Evolutionary conservation across 2,329 filamentous ascomycete genomes (phyloP).

Genomic region (Domatiomyces globalis): DNA sequence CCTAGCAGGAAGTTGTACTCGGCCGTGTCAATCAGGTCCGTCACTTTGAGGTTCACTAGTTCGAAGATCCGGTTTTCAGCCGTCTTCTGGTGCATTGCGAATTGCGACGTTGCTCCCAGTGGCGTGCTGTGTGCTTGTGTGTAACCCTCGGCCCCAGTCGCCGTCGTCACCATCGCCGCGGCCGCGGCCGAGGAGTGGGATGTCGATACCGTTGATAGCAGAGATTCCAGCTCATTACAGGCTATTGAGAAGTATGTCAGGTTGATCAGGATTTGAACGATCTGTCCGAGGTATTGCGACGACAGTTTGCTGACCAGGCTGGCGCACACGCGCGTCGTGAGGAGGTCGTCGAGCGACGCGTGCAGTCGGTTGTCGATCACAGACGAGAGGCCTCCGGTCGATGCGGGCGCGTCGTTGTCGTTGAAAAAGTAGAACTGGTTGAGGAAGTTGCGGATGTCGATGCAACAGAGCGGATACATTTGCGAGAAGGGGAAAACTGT

Average conservation of each 20-base stretch:
- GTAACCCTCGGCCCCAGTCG: no score
- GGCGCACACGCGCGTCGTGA: conserved; percentile 82
- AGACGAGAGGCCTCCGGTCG: conserved; percentile 24
- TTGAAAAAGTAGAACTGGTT: conserved; percentile 98
- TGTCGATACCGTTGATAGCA: conserved; percentile 72
- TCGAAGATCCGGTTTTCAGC: conserved; percentile 98
- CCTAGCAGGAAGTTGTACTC: conserved; percentile 80
- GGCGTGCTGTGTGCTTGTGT: conserved; percentile 43
- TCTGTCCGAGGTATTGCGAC: conserved; percentile 91
- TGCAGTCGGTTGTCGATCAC: conserved; percentile 84
- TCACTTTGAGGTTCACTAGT: conserved; percentile 95
- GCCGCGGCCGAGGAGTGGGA: conserved; percentile 49
- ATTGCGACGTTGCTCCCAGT: conserved; percentile 59
- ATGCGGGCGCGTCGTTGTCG: conserved; percentile 80
- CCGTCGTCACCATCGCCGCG: no score
- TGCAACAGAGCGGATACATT: conserved; percentile 97
- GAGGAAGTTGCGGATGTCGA: conserved; percentile 92
- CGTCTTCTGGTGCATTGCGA: conserved; percentile 80
- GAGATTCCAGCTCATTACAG: conserved; percentile 73
- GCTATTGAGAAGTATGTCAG: conserved; percentile 92
- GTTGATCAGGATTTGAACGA: conserved; percentile 96
- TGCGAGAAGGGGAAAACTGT: conserved; percentile 95
- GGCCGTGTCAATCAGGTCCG: conserved; percentile 89
- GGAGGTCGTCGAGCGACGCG: conserved; percentile 81
- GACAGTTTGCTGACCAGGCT: conserved; percentile 75